These are phyloP conservation scores for Rhizopogon roseolus DNA, from an alignment of 768 basidiomycete species.

Conservation along the genomic window DNA sequence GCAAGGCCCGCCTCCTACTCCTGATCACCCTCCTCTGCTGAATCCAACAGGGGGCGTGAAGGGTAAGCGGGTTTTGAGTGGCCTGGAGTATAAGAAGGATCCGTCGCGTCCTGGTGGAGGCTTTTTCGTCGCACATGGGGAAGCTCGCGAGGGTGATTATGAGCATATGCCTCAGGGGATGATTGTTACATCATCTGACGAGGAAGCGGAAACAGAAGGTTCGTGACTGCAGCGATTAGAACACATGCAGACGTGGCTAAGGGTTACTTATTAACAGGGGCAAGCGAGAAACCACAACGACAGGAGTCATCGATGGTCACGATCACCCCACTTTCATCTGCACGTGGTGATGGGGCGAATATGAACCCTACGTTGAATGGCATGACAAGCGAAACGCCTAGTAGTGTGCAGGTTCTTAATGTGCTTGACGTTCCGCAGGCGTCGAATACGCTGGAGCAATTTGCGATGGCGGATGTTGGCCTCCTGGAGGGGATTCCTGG, in stretches of 20 bases:
- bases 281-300: constrained; percentile 9
- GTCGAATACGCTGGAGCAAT: constrained; percentile 52
- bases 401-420: constrained; percentile 74
- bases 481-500: constrained; percentile 78
- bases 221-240: constrained; percentile 25
- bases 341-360: constrained; percentile 32
- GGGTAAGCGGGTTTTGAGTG: constrained; percentile 43
- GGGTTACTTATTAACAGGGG: constrained; percentile 8
- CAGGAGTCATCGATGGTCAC: constrained; percentile 46
- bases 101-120: constrained; percentile 81
- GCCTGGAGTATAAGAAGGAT: constrained; percentile 75
- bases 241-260: constrained; percentile 2
- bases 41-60: constrained; percentile 79
- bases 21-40: constrained; percentile 56
- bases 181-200: constrained; percentile 46
- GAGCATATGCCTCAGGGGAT: constrained; percentile 52
- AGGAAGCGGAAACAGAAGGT: constrained; percentile 46
- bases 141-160: constrained; percentile 40
- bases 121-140: constrained; percentile 66
- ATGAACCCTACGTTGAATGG: constrained; percentile 76
- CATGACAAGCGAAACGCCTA: constrained; percentile 23
- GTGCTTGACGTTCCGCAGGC: constrained; percentile 59
- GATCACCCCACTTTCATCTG: constrained; percentile 40
- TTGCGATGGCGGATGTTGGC: constrained; percentile 61
- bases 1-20: constrained; percentile 56